Evolutionary conservation across 2,329 filamentous ascomycete genomes (phyloP).

Genomic region (Xylariaceae sp.): DNA sequence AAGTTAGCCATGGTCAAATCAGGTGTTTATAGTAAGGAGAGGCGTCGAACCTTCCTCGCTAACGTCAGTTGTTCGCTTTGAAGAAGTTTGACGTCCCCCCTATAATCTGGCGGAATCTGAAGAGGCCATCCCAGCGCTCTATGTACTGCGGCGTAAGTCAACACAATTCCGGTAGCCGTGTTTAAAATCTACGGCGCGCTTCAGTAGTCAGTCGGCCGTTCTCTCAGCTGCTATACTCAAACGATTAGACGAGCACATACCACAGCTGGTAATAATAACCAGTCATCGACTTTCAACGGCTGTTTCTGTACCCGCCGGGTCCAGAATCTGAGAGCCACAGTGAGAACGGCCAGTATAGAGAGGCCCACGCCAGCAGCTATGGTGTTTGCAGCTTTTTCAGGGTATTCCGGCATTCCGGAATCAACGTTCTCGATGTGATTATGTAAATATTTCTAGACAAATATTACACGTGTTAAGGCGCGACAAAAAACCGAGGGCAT

Average conservation of each 20-base stretch:
- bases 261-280: constrained; percentile 16
- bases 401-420: not conserved
- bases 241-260: constrained; percentile 5
- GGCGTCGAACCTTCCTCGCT: not conserved
- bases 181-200: not conserved
- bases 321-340: not conserved
- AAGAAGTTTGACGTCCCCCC: not conserved
- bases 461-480: too few relatives aligned
- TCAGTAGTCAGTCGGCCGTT: not conserved
- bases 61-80: not conserved
- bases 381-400: not conserved
- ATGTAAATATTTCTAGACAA: too few relatives aligned
- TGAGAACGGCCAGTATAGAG: not conserved
- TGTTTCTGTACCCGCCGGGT: not conserved
- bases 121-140: constrained; percentile 10
- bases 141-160: constrained; percentile 11
- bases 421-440: not conserved
- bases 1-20: not conserved
- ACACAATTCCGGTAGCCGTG: not conserved
- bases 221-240: not conserved
- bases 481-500: too few relatives aligned
- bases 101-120: not conserved
- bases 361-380: constrained; percentile 3
- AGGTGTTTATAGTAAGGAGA: not conserved
- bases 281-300: constrained; percentile 15